Evolutionary conservation across 768 basidiomycete species (phyloP), one percentile per base, ranked within the genome.

Genomic region (Leccinum subtestaceum): DNA sequence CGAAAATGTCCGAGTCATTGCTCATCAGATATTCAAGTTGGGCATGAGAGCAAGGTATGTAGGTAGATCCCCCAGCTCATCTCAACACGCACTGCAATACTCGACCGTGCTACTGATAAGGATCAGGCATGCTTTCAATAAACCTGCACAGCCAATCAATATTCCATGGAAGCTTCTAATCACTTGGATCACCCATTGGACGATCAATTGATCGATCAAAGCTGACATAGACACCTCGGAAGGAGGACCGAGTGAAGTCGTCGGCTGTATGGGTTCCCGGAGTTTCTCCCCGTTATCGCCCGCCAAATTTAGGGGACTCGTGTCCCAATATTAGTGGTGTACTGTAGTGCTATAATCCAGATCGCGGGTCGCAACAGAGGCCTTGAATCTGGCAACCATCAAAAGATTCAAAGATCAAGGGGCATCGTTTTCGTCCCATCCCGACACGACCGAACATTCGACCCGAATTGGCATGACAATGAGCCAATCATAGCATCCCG

Each of bases 51-150:
- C 50, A n/a, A 52, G 21, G 34, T 7, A 12, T 10, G 34, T 4
- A 12, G 6, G 36, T 3, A 36, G 19, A 12, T 48, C 19, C 23
- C 9, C 23, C 2, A 7, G 45, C 15, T 52, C 21, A 19, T 8
- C 11, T 52, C 31, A 47, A 29, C 48, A 50, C 5, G 2, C 53
- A 54, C 32, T 6, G 0, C 34, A 32, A 38, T 4, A 38, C 23
- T 55, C 11, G 5, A 60, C 50, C 6, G 58, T 68, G 63, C 36
- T 57, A 36, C 43, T 65, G 52, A 60, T 68, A 62, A 47, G 58
- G 48, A 9, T 52, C 5, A 19, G 1, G 5, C n/a, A 19, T 43
- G n/a, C 10, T 19, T 43, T 11, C n/a, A 43, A 43, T 43, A 4
- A 19, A 43, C n/a, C 43, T 43, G n/a, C 10, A 43, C 43, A 43